A percentile compares a stretch with the other conserved stretches of the same genome.
Evolutionary conservation across 768 basidiomycete species (phyloP).

Genomic region (Exidia glandulosa): DNA sequence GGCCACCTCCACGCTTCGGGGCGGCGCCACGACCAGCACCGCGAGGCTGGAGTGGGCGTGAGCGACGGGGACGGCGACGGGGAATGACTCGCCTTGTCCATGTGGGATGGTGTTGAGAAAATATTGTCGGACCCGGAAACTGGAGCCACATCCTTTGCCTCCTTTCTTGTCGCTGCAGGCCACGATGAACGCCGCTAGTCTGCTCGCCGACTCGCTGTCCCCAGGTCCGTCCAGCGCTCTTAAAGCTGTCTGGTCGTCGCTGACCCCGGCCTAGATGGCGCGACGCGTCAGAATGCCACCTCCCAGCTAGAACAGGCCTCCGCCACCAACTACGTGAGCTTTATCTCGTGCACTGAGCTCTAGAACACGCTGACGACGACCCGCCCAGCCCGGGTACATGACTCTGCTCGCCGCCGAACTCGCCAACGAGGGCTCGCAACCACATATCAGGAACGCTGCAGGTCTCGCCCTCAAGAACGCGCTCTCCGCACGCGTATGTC

Average conservation of each 20-base stretch:
- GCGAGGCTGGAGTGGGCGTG: conserved; percentile 44
- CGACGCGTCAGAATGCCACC: conserved; percentile 85
- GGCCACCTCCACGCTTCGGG: conserved; percentile 34
- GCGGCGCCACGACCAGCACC: conserved; percentile 32
- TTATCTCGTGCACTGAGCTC: too few species aligned
- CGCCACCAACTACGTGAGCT: conserved; percentile 83
- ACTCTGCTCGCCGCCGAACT: conserved; percentile 79
- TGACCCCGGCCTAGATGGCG: conserved; percentile 65
- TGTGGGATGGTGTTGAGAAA: not conserved
- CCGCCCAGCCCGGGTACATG: conserved; percentile 79
- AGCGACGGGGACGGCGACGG: too few species aligned
- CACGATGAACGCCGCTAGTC: conserved; percentile 82
- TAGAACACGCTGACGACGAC: too few species aligned
- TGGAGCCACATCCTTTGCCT: conserved; percentile 16
- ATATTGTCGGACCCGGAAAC: not conserved
- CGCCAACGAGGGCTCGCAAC: conserved; percentile 54
- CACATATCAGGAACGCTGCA: conserved; percentile 87
- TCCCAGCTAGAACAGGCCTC: conserved; percentile 80
- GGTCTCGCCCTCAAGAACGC: conserved; percentile 96
- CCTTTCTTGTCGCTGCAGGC: conserved; percentile 6
- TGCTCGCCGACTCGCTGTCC: conserved; percentile 88
- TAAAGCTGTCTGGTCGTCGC: too few species aligned
- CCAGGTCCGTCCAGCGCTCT: conserved; percentile 43
- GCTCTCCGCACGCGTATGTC: conserved; percentile 73
- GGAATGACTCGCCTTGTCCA: conserved; percentile 8